Evolutionary conservation across 1,139 yeast genomes (phyloP).

Genomic region (Debaryomyces psychrophilus): DNA sequence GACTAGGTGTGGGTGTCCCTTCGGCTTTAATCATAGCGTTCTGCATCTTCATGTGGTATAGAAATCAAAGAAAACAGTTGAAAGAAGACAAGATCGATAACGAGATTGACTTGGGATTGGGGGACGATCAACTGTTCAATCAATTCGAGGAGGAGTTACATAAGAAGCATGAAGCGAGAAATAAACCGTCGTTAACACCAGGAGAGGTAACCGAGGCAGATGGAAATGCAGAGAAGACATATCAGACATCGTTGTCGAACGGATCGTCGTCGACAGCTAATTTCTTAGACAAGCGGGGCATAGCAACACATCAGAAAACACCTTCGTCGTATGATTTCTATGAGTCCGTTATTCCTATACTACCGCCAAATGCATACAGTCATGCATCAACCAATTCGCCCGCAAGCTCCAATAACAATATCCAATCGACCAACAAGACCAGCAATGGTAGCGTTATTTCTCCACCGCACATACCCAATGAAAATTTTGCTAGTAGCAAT

Average conservation of each 20-base stretch:
- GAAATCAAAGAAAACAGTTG: slow-evolving; percentile 37
- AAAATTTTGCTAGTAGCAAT: slow-evolving; percentile 11
- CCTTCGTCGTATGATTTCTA: slow-evolving; percentile 46
- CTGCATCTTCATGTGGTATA: slow-evolving; percentile 28
- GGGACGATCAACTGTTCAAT: slow-evolving; percentile 42
- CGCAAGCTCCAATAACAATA: background rate
- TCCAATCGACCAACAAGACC: background rate
- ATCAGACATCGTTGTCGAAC: slow-evolving; percentile 13
- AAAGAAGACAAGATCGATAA: slow-evolving; percentile 35
- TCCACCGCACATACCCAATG: slow-evolving; percentile 8
- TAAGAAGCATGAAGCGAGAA: slow-evolving; percentile 20
- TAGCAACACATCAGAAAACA: slow-evolving; percentile 19
- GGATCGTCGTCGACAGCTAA: slow-evolving; percentile 15
- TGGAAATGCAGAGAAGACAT: slow-evolving; percentile 10
- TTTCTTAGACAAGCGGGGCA: slow-evolving; percentile 5
- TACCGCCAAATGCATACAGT: slow-evolving; percentile 21
- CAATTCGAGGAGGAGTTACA: slow-evolving; percentile 45
- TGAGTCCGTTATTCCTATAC: slow-evolving; percentile 46
- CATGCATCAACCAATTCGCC: slow-evolving; percentile 1
- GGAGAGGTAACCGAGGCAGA: slow-evolving; percentile 9
- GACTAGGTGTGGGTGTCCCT: slow-evolving; percentile 49
- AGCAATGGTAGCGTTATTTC: slow-evolving; percentile 4
- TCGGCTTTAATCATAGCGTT: slow-evolving; percentile 32
- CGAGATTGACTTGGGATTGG: slow-evolving; percentile 41
- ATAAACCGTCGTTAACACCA: slow-evolving; percentile 9